Evolutionary conservation across 2,329 filamentous ascomycete species (phyloP).

Genomic region (Xylariaceae sp.): DNA sequence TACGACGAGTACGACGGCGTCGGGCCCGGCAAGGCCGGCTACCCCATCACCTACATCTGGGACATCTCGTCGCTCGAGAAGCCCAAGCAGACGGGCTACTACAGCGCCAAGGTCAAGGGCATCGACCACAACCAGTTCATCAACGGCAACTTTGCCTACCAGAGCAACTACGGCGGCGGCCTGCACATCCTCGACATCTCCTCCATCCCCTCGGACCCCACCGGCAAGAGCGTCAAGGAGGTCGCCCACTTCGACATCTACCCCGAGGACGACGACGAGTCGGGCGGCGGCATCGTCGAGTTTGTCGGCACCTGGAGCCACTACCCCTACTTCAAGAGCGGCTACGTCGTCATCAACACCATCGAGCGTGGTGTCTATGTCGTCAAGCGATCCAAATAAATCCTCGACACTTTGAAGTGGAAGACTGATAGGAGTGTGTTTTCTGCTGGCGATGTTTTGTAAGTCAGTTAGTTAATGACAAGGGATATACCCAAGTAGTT

Average conservation of each 20-base stretch:
- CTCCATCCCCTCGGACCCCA: slow-evolving; percentile 28
- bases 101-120: slow-evolving; percentile 33
- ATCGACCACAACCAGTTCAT: slow-evolving; percentile 42
- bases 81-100: slow-evolving; percentile 37
- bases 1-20: slow-evolving; percentile 39
- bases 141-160: slow-evolving; percentile 34
- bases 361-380: slow-evolving; percentile 42
- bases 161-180: slow-evolving; percentile 41
- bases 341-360: slow-evolving; percentile 40
- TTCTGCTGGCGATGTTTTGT: background rate
- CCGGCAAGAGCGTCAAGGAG: slow-evolving; percentile 29
- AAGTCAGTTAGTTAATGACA: no score
- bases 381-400: slow-evolving; percentile 31
- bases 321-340: slow-evolving; percentile 39
- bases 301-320: slow-evolving; percentile 38
- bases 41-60: slow-evolving; percentile 43
- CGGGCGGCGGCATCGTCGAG: slow-evolving; percentile 29
- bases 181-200: slow-evolving; percentile 33
- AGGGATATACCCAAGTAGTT: slow-evolving; percentile 10
- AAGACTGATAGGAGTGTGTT: background rate
- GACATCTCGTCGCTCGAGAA: slow-evolving; percentile 36
- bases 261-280: slow-evolving; percentile 39
- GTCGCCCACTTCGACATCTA: slow-evolving; percentile 41
- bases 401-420: slow-evolving; percentile 8
- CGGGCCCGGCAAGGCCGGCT: slow-evolving; percentile 31